Evolutionary conservation across 495 filamentous ascomycete genomes (phyloP).

Genomic region (Cercophora scortea): DNA sequence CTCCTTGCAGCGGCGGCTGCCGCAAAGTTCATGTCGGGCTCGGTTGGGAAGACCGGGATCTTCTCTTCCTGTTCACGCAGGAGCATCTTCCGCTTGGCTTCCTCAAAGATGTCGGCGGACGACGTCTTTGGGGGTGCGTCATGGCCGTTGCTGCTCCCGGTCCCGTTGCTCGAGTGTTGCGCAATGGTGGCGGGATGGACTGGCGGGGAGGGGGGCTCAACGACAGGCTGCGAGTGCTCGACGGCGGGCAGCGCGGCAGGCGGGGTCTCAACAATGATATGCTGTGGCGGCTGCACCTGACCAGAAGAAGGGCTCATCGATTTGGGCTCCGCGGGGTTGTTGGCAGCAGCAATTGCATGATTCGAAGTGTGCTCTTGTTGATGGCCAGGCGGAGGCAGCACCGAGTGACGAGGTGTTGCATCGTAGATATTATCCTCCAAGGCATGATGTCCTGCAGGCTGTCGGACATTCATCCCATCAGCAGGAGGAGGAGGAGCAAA

Average conservation of each 20-base stretch:
- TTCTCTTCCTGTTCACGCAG: slow-evolving; percentile 40
- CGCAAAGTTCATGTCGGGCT: slow-evolving; percentile 15
- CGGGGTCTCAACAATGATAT: not conserved
- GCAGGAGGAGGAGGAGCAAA: not conserved
- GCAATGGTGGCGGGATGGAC: too few species aligned
- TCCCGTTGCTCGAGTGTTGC: not conserved
- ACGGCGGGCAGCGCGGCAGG: not conserved
- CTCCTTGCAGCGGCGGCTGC: slow-evolving; percentile 17
- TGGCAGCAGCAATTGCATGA: not conserved
- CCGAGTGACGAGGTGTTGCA: slow-evolving; percentile 31
- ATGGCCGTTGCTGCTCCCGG: not conserved
- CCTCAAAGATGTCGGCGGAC: slow-evolving; percentile 25
- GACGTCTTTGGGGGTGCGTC: slow-evolving; percentile 13
- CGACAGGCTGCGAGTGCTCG: slow-evolving; percentile 1
- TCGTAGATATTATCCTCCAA: slow-evolving; percentile 36
- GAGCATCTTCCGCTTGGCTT: slow-evolving; percentile 21
- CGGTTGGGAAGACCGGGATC: slow-evolving; percentile 32
- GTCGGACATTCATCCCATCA: too few species aligned
- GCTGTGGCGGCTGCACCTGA: not conserved
- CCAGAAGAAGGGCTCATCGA: not conserved
- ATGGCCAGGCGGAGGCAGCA: not conserved
- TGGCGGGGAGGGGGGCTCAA: not conserved
- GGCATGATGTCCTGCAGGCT: slow-evolving; percentile 2
- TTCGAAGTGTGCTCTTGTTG: not conserved
- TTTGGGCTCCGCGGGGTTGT: not conserved